These are phyloP conservation scores for Diplodia mutila DNA, from an alignment of 2,329 filamentous ascomycete species.

Conservation along the genomic window DNA sequence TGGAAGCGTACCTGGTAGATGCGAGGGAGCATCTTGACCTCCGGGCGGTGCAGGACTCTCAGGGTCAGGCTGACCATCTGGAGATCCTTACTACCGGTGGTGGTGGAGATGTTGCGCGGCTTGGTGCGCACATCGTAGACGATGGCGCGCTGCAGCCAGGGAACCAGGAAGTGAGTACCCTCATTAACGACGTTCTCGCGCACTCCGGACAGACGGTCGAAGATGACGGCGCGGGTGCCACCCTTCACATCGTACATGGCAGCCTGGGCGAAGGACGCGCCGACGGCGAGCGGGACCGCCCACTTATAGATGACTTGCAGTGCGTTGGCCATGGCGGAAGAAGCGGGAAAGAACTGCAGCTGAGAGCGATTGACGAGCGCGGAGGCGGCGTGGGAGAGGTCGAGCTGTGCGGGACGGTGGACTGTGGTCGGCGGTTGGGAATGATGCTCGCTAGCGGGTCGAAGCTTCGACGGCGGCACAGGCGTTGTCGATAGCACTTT, in stretches of 20 bases:
- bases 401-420: neutral
- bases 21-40: slow-evolving; percentile 89
- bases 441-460: slow-evolving; percentile 9
- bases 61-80: slow-evolving; percentile 99
- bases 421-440: neutral
- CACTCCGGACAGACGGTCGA: slow-evolving; percentile 89
- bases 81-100: slow-evolving; percentile 96
- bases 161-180: slow-evolving; percentile 94
- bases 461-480: slow-evolving; percentile 8
- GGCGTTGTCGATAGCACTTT: slow-evolving; percentile 21
- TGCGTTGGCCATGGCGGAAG: slow-evolving; percentile 19
- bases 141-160: slow-evolving; percentile 93
- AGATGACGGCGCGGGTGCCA: slow-evolving; percentile 93
- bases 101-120: slow-evolving; percentile 95
- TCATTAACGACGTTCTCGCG: slow-evolving; percentile 92
- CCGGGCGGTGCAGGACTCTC: slow-evolving; percentile 90
- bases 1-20: slow-evolving; percentile 84
- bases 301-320: slow-evolving; percentile 64
- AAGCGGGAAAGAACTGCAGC: neutral
- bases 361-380: neutral
- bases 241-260: slow-evolving; percentile 97
- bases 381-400: neutral
- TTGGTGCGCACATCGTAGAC: slow-evolving; percentile 97
- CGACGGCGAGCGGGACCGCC: slow-evolving; percentile 75
- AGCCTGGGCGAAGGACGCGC: slow-evolving; percentile 69